Conservation (phyloP, 345 rosid genomes). For the Passiflora organensis region DNA sequence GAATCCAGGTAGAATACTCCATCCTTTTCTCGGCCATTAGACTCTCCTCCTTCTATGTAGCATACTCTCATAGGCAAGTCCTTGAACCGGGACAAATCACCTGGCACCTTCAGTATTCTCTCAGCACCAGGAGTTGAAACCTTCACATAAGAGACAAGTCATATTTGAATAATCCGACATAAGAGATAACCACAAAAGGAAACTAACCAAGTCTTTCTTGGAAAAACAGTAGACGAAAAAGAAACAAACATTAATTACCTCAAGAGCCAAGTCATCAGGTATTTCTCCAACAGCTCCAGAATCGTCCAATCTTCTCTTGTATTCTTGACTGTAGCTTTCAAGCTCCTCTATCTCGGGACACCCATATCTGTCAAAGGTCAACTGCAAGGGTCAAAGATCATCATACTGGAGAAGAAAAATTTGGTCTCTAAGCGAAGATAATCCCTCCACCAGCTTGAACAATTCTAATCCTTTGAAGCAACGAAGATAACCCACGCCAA, state of each 20-base stretch:
- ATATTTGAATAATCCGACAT: too few species aligned
- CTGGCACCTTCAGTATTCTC: constrained; percentile 71
- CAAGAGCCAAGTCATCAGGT: constrained; percentile 78
- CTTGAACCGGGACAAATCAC: constrained; percentile 58
- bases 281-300: constrained; percentile 56
- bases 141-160: too few species aligned
- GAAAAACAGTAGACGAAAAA: background rate
- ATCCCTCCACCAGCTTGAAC: too few species aligned
- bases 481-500: too few species aligned
- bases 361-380: constrained; percentile 50
- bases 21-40: constrained; percentile 33
- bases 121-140: constrained; percentile 92
- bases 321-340: constrained; percentile 57
- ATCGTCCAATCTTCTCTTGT: constrained; percentile 71
- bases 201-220: background rate
- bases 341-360: constrained; percentile 86
- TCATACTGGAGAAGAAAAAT: background rate
- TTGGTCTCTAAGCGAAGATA: background rate
- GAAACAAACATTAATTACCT: constrained; percentile 40
- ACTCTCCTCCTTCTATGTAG: constrained; percentile 42
- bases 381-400: background rate
- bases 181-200: too few species aligned
- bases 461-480: too few species aligned
- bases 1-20: constrained; percentile 63
- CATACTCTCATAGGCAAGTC: constrained; percentile 69